Evolutionary conservation across 768 basidiomycete genomes (phyloP).

Genomic region (Macrocybe gigantea): DNA sequence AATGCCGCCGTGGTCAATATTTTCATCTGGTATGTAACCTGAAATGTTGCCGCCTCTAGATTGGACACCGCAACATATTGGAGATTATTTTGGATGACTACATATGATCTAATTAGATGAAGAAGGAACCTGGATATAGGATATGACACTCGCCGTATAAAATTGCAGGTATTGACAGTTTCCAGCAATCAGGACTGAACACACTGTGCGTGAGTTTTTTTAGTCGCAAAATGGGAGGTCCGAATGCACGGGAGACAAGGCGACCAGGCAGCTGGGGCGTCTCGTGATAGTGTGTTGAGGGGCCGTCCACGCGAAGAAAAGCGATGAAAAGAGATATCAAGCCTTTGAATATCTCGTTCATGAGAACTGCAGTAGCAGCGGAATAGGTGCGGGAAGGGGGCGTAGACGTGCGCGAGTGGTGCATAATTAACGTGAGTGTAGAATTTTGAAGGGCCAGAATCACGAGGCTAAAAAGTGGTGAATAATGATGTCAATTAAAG

Average conservation of each 20-base stretch:
- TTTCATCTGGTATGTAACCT: constrained; percentile 97
- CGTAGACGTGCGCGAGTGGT: constrained; percentile 85
- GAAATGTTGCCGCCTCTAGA: constrained; percentile 92
- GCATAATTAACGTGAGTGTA: constrained; percentile 88
- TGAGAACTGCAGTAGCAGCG: constrained; percentile 88
- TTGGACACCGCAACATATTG: constrained; percentile 95
- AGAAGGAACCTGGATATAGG: neutral
- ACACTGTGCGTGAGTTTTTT: constrained; percentile 61
- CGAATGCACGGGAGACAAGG: neutral
- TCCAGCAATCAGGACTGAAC: constrained; percentile 93
- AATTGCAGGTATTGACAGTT: constrained; percentile 93
- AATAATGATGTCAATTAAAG: neutral
- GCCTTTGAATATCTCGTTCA: constrained; percentile 93
- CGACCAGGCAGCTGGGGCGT: constrained; percentile 19
- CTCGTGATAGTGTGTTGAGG: constrained; percentile 18
- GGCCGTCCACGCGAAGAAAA: constrained; percentile 50
- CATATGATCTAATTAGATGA: neutral
- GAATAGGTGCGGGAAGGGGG: constrained; percentile 77
- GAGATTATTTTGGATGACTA: constrained; percentile 90
- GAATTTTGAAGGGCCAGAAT: constrained; percentile 94
- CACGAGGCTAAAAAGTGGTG: constrained; percentile 43
- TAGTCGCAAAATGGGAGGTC: constrained; percentile 22
- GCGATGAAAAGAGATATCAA: constrained; percentile 84
- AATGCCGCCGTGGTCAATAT: constrained; percentile 91
- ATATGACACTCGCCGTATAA: constrained; percentile 58